Percentiles rank a stretch among this genome's conserved stretches.
Evolutionary conservation across 2,329 filamentous ascomycete genomes (phyloP).

Genomic region (Amphichorda felina): DNA sequence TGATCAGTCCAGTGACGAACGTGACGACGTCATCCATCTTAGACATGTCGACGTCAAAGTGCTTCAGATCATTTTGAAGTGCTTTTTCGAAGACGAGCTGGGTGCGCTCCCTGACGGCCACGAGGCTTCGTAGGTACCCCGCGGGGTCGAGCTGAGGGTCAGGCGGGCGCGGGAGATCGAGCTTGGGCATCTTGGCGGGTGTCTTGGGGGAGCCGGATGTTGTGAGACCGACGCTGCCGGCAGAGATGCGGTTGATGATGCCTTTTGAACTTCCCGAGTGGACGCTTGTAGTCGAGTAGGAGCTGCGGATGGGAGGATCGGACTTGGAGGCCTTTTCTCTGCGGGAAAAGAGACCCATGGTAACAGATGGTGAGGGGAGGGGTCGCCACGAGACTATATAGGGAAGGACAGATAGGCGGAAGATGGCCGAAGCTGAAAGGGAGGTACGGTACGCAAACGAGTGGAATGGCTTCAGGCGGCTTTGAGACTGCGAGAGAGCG

Average conservation of each 20-base stretch:
- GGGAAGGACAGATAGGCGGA: no score
- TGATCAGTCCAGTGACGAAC: slow-evolving; percentile 90
- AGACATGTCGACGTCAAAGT: slow-evolving; percentile 79
- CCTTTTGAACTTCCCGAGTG: slow-evolving; percentile 37
- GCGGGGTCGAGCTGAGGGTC: slow-evolving; percentile 82
- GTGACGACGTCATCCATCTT: slow-evolving; percentile 76
- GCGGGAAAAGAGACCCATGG: slow-evolving; percentile 45
- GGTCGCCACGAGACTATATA: background rate
- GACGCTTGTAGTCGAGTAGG: slow-evolving; percentile 37
- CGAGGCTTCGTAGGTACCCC: slow-evolving; percentile 81
- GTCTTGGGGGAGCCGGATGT: slow-evolving; percentile 41
- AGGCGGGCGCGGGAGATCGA: slow-evolving; percentile 72
- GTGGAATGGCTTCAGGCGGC: no score
- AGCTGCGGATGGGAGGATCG: slow-evolving; percentile 27
- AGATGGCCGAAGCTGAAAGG: no score
- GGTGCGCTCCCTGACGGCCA: slow-evolving; percentile 73
- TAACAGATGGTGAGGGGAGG: slow-evolving; percentile 3
- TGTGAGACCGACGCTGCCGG: slow-evolving; percentile 28
- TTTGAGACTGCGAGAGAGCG: no score
- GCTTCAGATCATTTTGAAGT: slow-evolving; percentile 61
- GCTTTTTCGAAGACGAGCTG: slow-evolving; percentile 66
- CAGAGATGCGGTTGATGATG: slow-evolving; percentile 34
- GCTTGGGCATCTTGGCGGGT: slow-evolving; percentile 50
- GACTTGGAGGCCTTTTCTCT: slow-evolving; percentile 37
- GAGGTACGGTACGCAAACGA: no score